Conservation (phyloP, 2,329 filamentous ascomycete genomes). For the Colletotrichum sp. region DNA sequence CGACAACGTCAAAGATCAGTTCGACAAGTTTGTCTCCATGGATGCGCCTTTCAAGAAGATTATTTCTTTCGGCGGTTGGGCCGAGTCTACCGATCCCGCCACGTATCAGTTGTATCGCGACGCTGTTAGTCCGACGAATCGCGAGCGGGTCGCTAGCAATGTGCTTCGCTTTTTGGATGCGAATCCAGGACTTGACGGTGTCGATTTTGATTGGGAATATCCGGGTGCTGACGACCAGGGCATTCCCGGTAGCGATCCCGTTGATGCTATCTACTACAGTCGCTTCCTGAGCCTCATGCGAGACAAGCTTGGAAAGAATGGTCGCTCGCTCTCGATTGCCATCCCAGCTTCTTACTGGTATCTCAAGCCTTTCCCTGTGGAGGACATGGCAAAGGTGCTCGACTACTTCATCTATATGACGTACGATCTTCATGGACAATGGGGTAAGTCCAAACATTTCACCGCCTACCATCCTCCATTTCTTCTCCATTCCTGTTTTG, state of each 20-base stretch:
- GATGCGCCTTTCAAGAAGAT: slow-evolving; percentile 34
- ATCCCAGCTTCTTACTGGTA: slow-evolving; percentile 36
- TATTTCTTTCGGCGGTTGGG: slow-evolving; percentile 51
- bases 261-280: slow-evolving; percentile 27
- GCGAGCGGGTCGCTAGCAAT: slow-evolving; percentile 32
- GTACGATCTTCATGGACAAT: slow-evolving; percentile 38
- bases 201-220: slow-evolving; percentile 11
- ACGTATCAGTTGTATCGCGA: slow-evolving; percentile 41
- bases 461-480: background rate
- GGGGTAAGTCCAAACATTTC: slow-evolving; percentile 34
- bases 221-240: slow-evolving; percentile 6
- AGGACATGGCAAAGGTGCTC: slow-evolving; percentile 23
- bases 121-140: slow-evolving; percentile 36
- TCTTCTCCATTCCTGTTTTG: background rate
- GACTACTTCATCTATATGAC: slow-evolving; percentile 41
- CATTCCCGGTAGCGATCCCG: slow-evolving; percentile 28
- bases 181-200: slow-evolving; percentile 17
- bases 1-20: slow-evolving; percentile 24
- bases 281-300: slow-evolving; percentile 15
- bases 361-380: slow-evolving; percentile 36
- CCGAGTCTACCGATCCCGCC: slow-evolving; percentile 39
- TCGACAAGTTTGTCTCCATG: slow-evolving; percentile 29
- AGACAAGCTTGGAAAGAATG: background rate
- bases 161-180: slow-evolving; percentile 3
- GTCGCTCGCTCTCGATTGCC: slow-evolving; percentile 18